phyloP scores from a whole-genome alignment of 805 yeast genomes.

The Dipodascopsis uninucleata region DNA sequence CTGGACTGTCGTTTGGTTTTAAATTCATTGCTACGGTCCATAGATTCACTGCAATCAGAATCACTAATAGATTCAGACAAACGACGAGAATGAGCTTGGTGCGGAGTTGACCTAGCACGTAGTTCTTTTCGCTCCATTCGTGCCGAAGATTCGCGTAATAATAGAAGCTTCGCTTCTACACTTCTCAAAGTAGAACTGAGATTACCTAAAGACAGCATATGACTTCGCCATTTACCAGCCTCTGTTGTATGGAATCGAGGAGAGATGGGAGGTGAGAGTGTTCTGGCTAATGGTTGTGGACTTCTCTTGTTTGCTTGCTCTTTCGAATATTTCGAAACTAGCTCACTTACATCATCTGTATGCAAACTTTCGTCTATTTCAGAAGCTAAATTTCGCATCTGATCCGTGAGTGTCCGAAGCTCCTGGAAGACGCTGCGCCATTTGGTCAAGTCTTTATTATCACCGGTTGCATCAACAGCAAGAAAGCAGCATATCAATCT shows the following conservation, averaged over 20 bases:
- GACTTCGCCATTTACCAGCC: slow-evolving; percentile 17
- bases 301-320: slow-evolving; percentile 5
- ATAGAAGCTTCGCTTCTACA: slow-evolving; percentile 26
- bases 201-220: slow-evolving; percentile 15
- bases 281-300: not conserved
- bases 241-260: too few species aligned
- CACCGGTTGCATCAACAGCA: slow-evolving; percentile 27
- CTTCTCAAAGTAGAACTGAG: slow-evolving; percentile 23
- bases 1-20: not conserved
- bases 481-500: slow-evolving; percentile 27
- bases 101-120: not conserved
- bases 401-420: slow-evolving; percentile 19
- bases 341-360: slow-evolving; percentile 8
- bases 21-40: too few species aligned
- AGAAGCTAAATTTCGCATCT: slow-evolving; percentile 12
- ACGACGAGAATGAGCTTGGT: too few species aligned
- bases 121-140: slow-evolving; percentile 13
- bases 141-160: slow-evolving; percentile 23
- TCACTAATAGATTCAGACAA: too few species aligned
- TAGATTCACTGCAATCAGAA: too few species aligned
- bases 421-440: slow-evolving; percentile 24
- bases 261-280: not conserved
- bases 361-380: slow-evolving; percentile 8
- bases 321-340: slow-evolving; percentile 10
- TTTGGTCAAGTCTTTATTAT: slow-evolving; percentile 8